phyloP scores from a whole-genome alignment of 495 filamentous ascomycete species.

The Hypoxylon lienhwacheense region DNA sequence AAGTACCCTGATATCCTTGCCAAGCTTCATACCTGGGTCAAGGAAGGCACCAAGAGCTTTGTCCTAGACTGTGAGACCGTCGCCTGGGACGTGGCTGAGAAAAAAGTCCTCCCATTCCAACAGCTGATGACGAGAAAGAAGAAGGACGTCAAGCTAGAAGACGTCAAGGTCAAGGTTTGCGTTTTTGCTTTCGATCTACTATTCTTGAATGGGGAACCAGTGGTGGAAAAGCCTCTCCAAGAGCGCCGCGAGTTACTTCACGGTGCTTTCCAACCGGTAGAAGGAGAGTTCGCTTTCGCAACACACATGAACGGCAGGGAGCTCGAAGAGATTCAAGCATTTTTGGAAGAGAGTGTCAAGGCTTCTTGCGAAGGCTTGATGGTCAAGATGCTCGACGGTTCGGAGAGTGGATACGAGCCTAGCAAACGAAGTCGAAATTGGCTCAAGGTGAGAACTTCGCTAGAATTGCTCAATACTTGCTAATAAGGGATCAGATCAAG shows the following conservation, averaged over 20 bases:
- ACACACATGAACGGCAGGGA: constrained; percentile 85
- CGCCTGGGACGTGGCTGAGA: constrained; percentile 91
- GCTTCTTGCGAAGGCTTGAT: constrained; percentile 95
- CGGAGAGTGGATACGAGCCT: constrained; percentile 90
- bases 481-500: constrained; percentile 66
- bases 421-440: constrained; percentile 94
- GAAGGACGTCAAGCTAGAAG: constrained; percentile 96
- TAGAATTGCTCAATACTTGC: constrained; percentile 1
- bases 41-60: constrained; percentile 84
- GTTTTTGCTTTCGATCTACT: constrained; percentile 96
- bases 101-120: constrained; percentile 95
- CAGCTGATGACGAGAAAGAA: constrained; percentile 96
- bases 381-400: constrained; percentile 98
- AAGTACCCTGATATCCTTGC: constrained; percentile 95
- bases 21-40: constrained; percentile 87
- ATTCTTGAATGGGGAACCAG: constrained; percentile 88
- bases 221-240: constrained; percentile 83
- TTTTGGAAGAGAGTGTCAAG: constrained; percentile 92
- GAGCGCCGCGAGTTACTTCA: constrained; percentile 80
- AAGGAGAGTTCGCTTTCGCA: constrained; percentile 92
- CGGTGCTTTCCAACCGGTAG: constrained; percentile 69
- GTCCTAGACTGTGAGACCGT: constrained; percentile 98
- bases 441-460: constrained; percentile 71
- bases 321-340: constrained; percentile 85
- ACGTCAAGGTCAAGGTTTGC: constrained; percentile 95